Base-by-base conservation (phyloP, 768 basidiomycete genomes). In the Cyathus striatus region DNA sequence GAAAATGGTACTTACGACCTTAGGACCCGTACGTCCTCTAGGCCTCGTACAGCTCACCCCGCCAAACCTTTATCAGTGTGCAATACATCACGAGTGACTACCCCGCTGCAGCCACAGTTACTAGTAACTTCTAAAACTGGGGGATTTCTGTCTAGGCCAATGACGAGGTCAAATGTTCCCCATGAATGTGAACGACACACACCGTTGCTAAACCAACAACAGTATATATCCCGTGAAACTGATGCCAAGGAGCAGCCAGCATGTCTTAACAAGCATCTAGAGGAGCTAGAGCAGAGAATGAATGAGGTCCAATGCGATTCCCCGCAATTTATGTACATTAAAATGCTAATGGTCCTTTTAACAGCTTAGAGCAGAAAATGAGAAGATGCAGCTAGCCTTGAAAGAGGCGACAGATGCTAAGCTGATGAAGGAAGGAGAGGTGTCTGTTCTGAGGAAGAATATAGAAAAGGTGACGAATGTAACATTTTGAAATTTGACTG, bases 361-460 rank as follows among this genome's bases (percentile, higher is more conserved):
- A 26, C 52, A 86, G 81, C 62, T 84, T 46, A 66, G 64, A 27
- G 61, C 67, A 55, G 66, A 73, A 48, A 78, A 84, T 50, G 55
- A 63, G 27, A 63, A 65, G 44, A 65, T 76, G 16, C 71, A 72
- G 43, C 46, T 57, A 20, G 68, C 69, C 1, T 56, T 81, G 37
- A 65, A 72, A 46, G 66, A 67, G 27, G 78, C 78, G 3, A 57
- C 66, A 38, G 72, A 78, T 37, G 68, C 64, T 6, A 79, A 72
- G 46, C 66, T 78, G 30, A 61, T 68, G 23, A 86, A 81, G 54
- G 79, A 84, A 23, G 87, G 87, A 4, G 86, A 90, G 63, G 83
- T 83, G 5, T 70, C 70, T 13, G 76, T 83, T 30, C 56, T 90
- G 40, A 68, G 86, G 49, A 78, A 76, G 49, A 73, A 61, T n/a